These are phyloP conservation scores for Acacia melanoxylon DNA, from an alignment of 306 rosid genomes.

Conservation along the genomic window DNA sequence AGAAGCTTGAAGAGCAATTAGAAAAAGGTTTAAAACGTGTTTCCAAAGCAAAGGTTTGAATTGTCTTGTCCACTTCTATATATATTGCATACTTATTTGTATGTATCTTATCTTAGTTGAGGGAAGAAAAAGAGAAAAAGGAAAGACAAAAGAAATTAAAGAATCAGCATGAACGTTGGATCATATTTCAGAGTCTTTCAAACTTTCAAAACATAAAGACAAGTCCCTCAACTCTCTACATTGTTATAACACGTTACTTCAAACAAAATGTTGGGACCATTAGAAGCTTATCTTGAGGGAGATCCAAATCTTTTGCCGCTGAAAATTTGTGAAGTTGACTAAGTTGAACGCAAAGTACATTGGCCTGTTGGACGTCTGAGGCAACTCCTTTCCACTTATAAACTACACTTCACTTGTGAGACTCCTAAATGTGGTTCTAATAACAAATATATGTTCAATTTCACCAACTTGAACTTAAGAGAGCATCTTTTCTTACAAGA, in stretches of 20 bases:
- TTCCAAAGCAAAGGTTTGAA: slow-evolving; percentile 3
- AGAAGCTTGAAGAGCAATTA: neutral
- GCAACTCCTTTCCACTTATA: too few relatives aligned
- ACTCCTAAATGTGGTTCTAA: too few relatives aligned
- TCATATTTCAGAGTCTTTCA: neutral
- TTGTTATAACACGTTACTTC: neutral
- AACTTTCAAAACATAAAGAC: neutral
- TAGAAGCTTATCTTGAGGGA: neutral
- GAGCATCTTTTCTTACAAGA: neutral
- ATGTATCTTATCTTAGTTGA: neutral
- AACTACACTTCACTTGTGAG: too few relatives aligned
- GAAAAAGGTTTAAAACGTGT: neutral
- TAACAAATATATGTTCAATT: too few relatives aligned
- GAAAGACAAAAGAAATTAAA: neutral
- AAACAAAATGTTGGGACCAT: neutral
- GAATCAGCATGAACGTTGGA: too few relatives aligned
- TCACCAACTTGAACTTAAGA: neutral
- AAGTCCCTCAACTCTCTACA: neutral
- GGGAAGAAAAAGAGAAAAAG: too few relatives aligned
- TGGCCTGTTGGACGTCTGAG: too few relatives aligned
- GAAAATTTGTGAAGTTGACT: neutral
- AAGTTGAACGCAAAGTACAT: too few relatives aligned
- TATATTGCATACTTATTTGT: neutral
- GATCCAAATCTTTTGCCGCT: neutral
- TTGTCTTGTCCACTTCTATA: neutral